Percentiles rank a stretch among this genome's conserved stretches.
Conservation (phyloP, 306 rosid genomes). For the Fagus crenata region DNA sequence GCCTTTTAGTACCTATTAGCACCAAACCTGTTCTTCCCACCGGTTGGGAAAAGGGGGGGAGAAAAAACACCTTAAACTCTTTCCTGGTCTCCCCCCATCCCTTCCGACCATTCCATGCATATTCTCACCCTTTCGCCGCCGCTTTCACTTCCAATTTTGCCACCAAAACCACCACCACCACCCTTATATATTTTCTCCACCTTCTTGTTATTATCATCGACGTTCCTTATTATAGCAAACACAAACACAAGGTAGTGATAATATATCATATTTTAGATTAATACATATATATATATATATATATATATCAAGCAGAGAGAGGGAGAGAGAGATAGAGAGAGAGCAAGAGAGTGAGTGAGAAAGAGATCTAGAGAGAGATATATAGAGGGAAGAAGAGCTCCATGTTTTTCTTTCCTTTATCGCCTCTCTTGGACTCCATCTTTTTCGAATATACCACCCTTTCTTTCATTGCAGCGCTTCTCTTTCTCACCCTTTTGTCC, state of each 20-base stretch:
- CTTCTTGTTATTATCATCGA: not conserved
- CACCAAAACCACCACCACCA: slow-evolving; percentile 29
- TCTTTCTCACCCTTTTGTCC: slow-evolving; percentile 60
- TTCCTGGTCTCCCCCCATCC: slow-evolving; percentile 24
- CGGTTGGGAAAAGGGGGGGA: slow-evolving; percentile 56
- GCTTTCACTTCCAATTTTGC: slow-evolving; percentile 31
- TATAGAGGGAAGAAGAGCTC: slow-evolving; percentile 11
- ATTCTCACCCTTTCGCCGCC: slow-evolving; percentile 44
- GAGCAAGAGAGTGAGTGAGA: not conserved
- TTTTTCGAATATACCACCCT: slow-evolving; percentile 51
- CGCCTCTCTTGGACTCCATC: slow-evolving; percentile 39
- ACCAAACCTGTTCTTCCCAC: slow-evolving; percentile 41
- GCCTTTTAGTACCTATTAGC: slow-evolving; percentile 6
- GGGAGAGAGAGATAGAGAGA: not conserved
- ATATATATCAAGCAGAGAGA: not conserved
- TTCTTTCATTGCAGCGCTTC: slow-evolving; percentile 39
- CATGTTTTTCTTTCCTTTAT: slow-evolving; percentile 52
- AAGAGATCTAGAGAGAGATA: not conserved
- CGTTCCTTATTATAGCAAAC: not conserved
- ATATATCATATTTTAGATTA: no score
- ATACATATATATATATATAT: no score
- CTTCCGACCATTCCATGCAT: slow-evolving; percentile 52
- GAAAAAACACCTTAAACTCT: not conserved
- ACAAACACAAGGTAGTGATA: slow-evolving; percentile 9
- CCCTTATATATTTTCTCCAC: not conserved